Percentiles rank a stretch among this genome's conserved stretches.
These are phyloP conservation scores for Podospora didyma DNA, from an alignment of 495 filamentous ascomycete species.

Conservation along the genomic window DNA sequence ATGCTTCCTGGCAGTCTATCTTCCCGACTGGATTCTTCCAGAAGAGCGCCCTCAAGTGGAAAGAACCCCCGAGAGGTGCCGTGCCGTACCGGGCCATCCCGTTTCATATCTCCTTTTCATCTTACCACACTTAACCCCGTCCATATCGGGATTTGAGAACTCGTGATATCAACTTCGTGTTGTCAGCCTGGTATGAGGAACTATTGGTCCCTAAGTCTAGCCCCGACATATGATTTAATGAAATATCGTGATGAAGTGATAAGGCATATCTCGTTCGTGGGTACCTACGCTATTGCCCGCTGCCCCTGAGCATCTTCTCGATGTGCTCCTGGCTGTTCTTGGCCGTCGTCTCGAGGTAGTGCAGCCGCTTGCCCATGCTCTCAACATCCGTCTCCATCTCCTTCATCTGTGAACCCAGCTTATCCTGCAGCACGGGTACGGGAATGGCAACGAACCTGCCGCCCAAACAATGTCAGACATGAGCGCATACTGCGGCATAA, in stretches of 20 bases:
- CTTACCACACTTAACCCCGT: neutral
- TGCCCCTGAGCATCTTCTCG: constrained; percentile 64
- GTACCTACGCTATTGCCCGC: constrained; percentile 21
- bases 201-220: no score
- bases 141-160: neutral
- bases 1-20: no score
- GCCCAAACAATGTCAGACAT: neutral
- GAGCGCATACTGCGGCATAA: neutral
- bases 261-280: neutral
- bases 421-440: constrained; percentile 66
- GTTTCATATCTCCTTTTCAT: neutral
- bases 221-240: no score
- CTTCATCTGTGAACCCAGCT: constrained; percentile 69
- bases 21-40: no score
- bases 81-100: neutral
- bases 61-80: neutral
- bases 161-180: no score
- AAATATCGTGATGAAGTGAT: neutral
- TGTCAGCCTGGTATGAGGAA: no score
- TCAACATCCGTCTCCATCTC: constrained; percentile 73
- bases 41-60: no score
- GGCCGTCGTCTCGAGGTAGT: constrained; percentile 90
- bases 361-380: constrained; percentile 80
- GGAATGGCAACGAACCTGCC: constrained; percentile 83
- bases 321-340: constrained; percentile 89